phyloP scores from a whole-genome alignment of 257 asterid genomes.

The Plantago ovata region DNA sequence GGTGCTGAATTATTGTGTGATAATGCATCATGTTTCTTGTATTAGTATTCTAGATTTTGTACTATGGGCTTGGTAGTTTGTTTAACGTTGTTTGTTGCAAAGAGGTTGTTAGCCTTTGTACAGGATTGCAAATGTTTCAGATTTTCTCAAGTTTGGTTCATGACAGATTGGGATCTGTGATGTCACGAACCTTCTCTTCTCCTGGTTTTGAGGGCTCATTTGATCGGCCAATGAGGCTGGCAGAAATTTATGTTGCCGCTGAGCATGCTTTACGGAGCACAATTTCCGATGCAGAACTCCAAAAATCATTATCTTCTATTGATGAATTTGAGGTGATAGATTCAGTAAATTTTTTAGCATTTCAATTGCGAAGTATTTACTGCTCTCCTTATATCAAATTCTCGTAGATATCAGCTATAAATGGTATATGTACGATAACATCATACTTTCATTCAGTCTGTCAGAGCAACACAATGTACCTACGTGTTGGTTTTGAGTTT shows the following conservation, averaged over 20 bases:
- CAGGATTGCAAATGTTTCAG: slow-evolving; percentile 3
- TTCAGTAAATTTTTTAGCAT: slow-evolving; percentile 14
- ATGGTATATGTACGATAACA: slow-evolving; percentile 7
- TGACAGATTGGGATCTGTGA: slow-evolving; percentile 68
- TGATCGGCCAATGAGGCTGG: slow-evolving; percentile 94
- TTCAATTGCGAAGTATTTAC: slow-evolving; percentile 1
- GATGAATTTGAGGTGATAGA: slow-evolving; percentile 81
- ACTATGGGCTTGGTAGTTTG: too few species aligned
- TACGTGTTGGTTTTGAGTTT: too few species aligned
- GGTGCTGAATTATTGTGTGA: background rate
- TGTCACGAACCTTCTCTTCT: slow-evolving; percentile 84
- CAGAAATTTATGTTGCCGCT: slow-evolving; percentile 90
- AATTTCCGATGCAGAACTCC: slow-evolving; percentile 61
- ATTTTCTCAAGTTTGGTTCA: slow-evolving; percentile 35
- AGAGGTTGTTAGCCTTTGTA: too few species aligned
- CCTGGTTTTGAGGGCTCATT: slow-evolving; percentile 79
- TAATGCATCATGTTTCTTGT: too few species aligned
- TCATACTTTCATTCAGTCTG: too few species aligned
- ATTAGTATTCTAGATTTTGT: too few species aligned
- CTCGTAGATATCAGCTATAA: background rate
- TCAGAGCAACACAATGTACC: too few species aligned
- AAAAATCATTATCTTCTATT: slow-evolving; percentile 72
- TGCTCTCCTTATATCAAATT: too few species aligned
- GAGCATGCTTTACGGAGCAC: slow-evolving; percentile 86
- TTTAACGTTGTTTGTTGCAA: too few species aligned